A percentile compares a stretch with the other conserved stretches of the same genome.
These are phyloP conservation scores for Hymenoscyphus fraxineus DNA, from an alignment of 2,329 filamentous ascomycete species.

Conservation along the genomic window DNA sequence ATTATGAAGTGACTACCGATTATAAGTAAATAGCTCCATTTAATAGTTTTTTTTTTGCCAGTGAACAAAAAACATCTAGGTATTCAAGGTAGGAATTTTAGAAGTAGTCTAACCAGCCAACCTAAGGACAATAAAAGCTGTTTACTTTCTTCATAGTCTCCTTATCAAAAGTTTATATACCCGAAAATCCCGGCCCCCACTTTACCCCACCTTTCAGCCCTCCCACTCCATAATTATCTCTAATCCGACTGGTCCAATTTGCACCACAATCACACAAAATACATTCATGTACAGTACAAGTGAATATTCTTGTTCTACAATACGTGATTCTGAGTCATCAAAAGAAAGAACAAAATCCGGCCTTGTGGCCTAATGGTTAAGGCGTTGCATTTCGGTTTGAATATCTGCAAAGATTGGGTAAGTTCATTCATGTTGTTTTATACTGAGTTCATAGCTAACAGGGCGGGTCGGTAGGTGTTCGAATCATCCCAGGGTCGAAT, in stretches of 20 bases:
- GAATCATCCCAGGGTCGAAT: slow-evolving; percentile 7
- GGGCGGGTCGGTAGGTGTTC: not conserved
- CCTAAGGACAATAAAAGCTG: no score
- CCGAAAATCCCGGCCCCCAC: not conserved
- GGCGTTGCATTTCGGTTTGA: slow-evolving; percentile 11
- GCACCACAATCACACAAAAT: not conserved
- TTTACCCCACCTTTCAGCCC: not conserved
- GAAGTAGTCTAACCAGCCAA: no score
- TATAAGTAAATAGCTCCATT: no score
- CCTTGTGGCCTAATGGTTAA: slow-evolving; percentile 12
- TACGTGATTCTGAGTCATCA: not conserved
- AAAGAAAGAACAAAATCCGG: not conserved
- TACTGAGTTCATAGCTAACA: no score
- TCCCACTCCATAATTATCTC: not conserved
- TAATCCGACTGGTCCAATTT: not conserved
- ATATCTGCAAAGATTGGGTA: slow-evolving; percentile 8
- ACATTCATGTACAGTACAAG: not conserved
- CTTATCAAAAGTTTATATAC: not conserved
- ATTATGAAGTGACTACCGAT: no score
- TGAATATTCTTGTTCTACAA: not conserved
- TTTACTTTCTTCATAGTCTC: not conserved
- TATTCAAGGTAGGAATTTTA: no score
- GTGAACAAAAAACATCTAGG: no score
- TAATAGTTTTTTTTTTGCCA: no score
- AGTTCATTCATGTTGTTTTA: no score